Base-by-base conservation (phyloP, 2,329 filamentous ascomycete genomes). In the Aureobasidium sp. region DNA sequence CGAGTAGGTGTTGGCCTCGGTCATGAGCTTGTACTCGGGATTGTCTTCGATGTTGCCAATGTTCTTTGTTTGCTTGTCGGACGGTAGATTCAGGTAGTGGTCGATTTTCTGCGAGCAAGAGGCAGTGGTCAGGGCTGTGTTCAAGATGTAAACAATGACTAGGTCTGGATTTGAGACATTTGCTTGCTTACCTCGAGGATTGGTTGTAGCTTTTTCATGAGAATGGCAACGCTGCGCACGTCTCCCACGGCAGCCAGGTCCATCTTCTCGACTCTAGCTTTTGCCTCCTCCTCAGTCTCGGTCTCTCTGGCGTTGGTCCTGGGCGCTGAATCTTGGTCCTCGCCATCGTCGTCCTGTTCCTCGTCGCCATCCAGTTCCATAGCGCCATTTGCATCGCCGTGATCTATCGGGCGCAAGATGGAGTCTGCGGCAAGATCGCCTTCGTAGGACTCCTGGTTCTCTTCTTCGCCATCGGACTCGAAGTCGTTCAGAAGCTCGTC, bases 401-500 rank as follows among this genome's bases (percentile, higher is more conserved):
- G 57, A 39, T 49, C 55, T 34, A 41, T 6, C 3, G 39, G 37
- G 29, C 63, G 63, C n/a, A 62, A 39, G 22, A 62, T 61, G 4
- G 62, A 62, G 36, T 51, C 36, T 25, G 51, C 31, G 22, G 42
- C 22, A 14, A 39, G 39, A n/a, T 62, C 62, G 22, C 63, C 53
- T 36, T 66, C 64, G 15, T 51, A 62, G 25, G 61, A 61, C 20
- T 69, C 65, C 60, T 70, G 68, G 42, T 70, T 64, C 36, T 84
- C 79, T 39, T 85, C 84, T 65, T 87, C 87, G 57, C 87, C 91
- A 6, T 87, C 90, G 71, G 95, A 90, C 70, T 91, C 91, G 66
- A 96, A 94, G 73, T 96, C 91, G 71, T 94, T 90, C 68, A 97
- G 82, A 12, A 99, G 84, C 74, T 97, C 93, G 71, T 97, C 92